Evolutionary conservation across 306 rosid genomes (phyloP), one percentile per base, ranked within the genome.

Genomic region (Alnus rubra): DNA sequence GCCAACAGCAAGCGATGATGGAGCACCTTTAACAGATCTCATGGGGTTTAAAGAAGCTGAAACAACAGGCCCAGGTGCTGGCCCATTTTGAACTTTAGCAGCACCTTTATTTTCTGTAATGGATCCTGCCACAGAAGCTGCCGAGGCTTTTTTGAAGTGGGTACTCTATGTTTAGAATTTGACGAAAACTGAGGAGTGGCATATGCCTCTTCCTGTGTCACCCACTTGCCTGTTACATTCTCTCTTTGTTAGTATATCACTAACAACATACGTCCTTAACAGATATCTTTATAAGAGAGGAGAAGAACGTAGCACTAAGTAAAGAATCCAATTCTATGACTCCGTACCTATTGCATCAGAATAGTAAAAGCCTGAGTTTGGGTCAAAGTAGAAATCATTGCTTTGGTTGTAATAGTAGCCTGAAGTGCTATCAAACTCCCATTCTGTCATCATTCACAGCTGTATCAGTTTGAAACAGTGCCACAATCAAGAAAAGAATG

Each of bases 151-250:
- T 80, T 90, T 28, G 84, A 72, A 77, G 79, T 18, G 48, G 90
- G 80, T 79, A 79, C 82, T 81, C 76, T 92, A 8, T 77, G 79
- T 74, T 76, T 77, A 0, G 87, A 76, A 64, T 80, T 89, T 78
- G 91, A 87, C 0, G 81, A 81, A 68, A 88, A 93, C 82, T 91
- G 93, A 28, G 94, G 91, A 15, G 90, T 84, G 33, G 96, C 90
- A 80, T 86, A 89, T 76, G 98, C 99, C 86, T 95, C 99, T 87
- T 95, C 98, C 82, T 84, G 90, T 68, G 96, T 85, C 87, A 93
- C 97, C 98, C 99, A 95, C 82, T 91, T 95, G 30, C 96, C 99
- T 93, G 93, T 88, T 75, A 81, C 84, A 81, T 64, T 75, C 77
- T 78, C 62, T 67, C 75, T 19, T 81, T 48, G 81, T 86, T 60